Conservation (phyloP, 805 yeast species). For the Candida endomychidarum region DNA sequence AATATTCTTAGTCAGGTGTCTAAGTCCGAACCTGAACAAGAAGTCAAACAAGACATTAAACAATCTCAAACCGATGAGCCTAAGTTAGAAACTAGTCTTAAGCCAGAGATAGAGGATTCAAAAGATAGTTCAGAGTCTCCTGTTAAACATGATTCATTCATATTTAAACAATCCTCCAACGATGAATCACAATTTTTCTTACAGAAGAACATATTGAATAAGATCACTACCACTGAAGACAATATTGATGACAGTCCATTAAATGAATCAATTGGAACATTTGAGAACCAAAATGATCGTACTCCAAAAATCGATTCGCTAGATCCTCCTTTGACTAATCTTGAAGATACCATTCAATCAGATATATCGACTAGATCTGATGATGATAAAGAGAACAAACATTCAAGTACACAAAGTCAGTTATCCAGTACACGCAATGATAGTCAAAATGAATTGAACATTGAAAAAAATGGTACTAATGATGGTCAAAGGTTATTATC, state of each 20-base stretch:
- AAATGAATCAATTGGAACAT: slow-evolving; percentile 12
- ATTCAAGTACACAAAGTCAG: not conserved
- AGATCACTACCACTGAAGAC: slow-evolving; percentile 33
- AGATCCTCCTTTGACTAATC: not conserved
- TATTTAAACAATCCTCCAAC: slow-evolving; percentile 7
- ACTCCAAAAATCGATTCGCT: not conserved
- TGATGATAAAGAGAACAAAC: slow-evolving; percentile 1
- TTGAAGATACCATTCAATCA: slow-evolving; percentile 5
- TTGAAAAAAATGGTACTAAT: not conserved
- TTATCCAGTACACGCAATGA: not conserved
- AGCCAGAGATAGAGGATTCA: not conserved
- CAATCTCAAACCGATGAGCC: too few relatives aligned
- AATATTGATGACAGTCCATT: slow-evolving; percentile 27
- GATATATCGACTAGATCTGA: slow-evolving; percentile 4
- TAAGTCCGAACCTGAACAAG: too few relatives aligned
- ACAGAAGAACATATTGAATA: slow-evolving; percentile 25
- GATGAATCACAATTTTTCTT: slow-evolving; percentile 17
- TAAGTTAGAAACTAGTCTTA: too few relatives aligned
- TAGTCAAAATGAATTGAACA: not conserved
- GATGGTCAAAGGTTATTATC: slow-evolving; percentile 20
- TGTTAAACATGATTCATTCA: not conserved
- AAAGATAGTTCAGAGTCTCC: not conserved
- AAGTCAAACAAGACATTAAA: too few relatives aligned
- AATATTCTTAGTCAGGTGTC: too few relatives aligned
- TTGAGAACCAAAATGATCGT: slow-evolving; percentile 6